These are phyloP conservation scores for Botryosphaeria dothidea DNA, from an alignment of 2,329 filamentous ascomycete genomes.

Conservation along the genomic window DNA sequence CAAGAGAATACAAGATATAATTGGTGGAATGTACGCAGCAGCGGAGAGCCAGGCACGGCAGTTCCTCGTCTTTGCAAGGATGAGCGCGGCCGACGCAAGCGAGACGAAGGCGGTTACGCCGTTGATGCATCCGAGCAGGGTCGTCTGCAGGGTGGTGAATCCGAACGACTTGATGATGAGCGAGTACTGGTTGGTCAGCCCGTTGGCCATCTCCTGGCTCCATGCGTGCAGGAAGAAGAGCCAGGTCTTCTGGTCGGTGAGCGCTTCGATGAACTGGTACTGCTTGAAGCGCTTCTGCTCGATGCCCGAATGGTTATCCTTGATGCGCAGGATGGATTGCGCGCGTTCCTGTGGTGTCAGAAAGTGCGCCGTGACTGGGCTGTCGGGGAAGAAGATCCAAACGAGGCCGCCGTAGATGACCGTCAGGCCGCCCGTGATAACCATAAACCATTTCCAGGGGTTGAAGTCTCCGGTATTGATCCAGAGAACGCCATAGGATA, in stretches of 20 bases:
- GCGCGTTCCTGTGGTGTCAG: background rate
- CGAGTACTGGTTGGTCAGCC: constrained; percentile 37
- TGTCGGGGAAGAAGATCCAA: constrained; percentile 40
- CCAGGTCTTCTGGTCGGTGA: constrained; percentile 37
- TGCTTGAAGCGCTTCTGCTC: constrained; percentile 25
- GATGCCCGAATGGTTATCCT: constrained; percentile 40
- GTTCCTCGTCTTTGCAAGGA: constrained; percentile 31
- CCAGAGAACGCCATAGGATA: constrained; percentile 25
- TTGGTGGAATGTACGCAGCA: constrained; percentile 37
- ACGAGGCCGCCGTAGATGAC: constrained; percentile 38
- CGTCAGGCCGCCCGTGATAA: constrained; percentile 40
- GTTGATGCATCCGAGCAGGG: constrained; percentile 29
- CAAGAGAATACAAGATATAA: constrained; percentile 40
- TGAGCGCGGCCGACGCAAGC: constrained; percentile 30
- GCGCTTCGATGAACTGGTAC: constrained; percentile 35
- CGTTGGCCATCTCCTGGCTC: constrained; percentile 43
- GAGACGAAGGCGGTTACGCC: constrained; percentile 28
- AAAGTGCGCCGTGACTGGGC: constrained; percentile 31
- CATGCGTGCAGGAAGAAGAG: constrained; percentile 38
- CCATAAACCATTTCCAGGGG: constrained; percentile 44
- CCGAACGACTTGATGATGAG: constrained; percentile 49
- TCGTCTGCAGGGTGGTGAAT: constrained; percentile 41
- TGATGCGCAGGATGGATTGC: constrained; percentile 35
- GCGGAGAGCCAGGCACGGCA: constrained; percentile 33
- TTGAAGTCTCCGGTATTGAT: constrained; percentile 24